A percentile compares a stretch with the other conserved stretches of the same genome.
Conservation (phyloP, 2,329 filamentous ascomycete genomes). For the Fusarium camptoceras region DNA sequence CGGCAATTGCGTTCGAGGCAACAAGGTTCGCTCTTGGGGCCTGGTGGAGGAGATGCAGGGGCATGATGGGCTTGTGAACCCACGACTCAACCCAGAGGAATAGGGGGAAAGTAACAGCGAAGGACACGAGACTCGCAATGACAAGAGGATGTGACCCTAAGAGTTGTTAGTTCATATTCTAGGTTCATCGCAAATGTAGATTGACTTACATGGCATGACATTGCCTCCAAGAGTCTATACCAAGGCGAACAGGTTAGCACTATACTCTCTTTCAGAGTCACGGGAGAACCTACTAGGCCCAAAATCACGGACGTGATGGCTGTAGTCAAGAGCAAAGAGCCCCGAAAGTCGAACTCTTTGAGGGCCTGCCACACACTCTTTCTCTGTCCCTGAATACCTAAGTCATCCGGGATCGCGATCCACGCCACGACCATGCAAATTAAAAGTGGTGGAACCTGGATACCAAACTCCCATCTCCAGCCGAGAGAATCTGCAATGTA, state of each 20-base stretch:
- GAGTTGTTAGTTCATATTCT: conserved; percentile 10
- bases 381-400: conserved; percentile 62
- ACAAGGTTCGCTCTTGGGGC: conserved; percentile 69
- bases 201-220: conserved; percentile 65
- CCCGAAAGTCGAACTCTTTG: conserved; percentile 67
- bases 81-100: conserved; percentile 65
- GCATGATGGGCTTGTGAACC: conserved; percentile 69
- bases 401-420: conserved; percentile 62
- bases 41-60: conserved; percentile 62
- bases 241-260: conserved; percentile 18
- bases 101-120: conserved; percentile 59
- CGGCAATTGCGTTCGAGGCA: conserved; percentile 64
- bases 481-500: conserved; percentile 76
- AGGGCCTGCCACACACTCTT: conserved; percentile 62
- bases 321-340: conserved; percentile 64
- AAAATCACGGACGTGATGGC: conserved; percentile 69
- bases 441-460: conserved; percentile 67
- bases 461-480: conserved; percentile 78
- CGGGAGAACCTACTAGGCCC: conserved; percentile 60
- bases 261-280: neutral
- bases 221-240: conserved; percentile 71
- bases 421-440: conserved; percentile 60
- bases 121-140: conserved; percentile 62
- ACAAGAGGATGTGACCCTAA: conserved; percentile 70
- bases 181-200: too few relatives aligned